Conservation (phyloP, 2,329 filamentous ascomycete genomes). For the Diplodia seriata region DNA sequence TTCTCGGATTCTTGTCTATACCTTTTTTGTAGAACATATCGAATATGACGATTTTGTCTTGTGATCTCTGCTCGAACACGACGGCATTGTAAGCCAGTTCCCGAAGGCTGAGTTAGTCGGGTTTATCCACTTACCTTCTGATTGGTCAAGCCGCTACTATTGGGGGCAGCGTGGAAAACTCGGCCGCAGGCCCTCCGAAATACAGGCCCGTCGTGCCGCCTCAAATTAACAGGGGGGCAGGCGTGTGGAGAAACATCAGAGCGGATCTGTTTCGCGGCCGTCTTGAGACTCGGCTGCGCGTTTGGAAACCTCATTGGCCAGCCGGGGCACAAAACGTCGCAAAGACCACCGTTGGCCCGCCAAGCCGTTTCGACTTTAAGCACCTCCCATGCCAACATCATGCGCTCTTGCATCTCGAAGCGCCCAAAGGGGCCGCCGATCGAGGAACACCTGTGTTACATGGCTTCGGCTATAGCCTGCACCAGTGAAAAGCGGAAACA, state of each 20-base stretch:
- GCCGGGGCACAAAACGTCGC: slow-evolving; percentile 1
- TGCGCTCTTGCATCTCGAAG: slow-evolving; percentile 21
- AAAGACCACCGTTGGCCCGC: slow-evolving; percentile 14
- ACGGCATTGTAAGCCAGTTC: slow-evolving; percentile 3
- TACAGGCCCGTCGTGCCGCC: slow-evolving; percentile 25
- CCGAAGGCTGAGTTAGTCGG: slow-evolving; percentile 11
- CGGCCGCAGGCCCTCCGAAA: slow-evolving; percentile 20
- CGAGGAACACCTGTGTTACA: slow-evolving; percentile 11
- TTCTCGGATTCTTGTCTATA: slow-evolving; percentile 19
- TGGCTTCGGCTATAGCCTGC: slow-evolving; percentile 16
- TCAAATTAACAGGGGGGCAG: slow-evolving; percentile 24
- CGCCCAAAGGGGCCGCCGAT: slow-evolving; percentile 11
- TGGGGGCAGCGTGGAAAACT: slow-evolving; percentile 2
- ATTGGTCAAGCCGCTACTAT: slow-evolving; percentile 11
- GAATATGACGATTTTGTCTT: slow-evolving; percentile 1
- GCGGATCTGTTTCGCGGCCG: slow-evolving; percentile 16
- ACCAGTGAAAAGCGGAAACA: slow-evolving; percentile 27
- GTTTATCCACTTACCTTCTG: background rate
- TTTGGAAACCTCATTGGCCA: slow-evolving; percentile 11
- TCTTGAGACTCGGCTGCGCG: slow-evolving; percentile 22
- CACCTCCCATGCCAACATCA: slow-evolving; percentile 22
- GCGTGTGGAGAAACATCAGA: slow-evolving; percentile 14
- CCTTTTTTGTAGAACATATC: slow-evolving; percentile 6
- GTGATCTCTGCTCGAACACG: background rate
- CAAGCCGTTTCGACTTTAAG: slow-evolving; percentile 31